phyloP scores from a whole-genome alignment of 202 grass and related monocot species.

The Carex arenaria region DNA sequence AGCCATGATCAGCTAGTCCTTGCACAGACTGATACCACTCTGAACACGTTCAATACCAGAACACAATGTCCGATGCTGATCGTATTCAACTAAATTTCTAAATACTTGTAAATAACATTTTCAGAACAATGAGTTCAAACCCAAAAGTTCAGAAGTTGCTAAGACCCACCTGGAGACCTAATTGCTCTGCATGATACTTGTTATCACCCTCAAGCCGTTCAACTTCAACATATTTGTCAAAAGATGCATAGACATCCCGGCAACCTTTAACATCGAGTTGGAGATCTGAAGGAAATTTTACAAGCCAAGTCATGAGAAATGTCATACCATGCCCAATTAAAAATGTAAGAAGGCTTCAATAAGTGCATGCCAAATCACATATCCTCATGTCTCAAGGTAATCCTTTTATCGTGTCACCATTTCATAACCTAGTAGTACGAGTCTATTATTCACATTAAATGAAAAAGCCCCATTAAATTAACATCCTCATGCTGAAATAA shows the following conservation, averaged over 20 bases:
- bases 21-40: neutral
- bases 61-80: neutral
- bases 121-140: neutral
- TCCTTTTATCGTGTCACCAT: neutral
- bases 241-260: constrained; percentile 80
- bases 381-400: neutral
- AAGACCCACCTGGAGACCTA: constrained; percentile 79
- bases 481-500: neutral
- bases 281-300: constrained; percentile 44
- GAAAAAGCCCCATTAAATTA: neutral
- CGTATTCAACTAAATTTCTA: neutral
- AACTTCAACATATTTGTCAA: constrained; percentile 98
- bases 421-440: neutral
- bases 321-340: neutral
- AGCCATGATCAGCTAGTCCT: constrained; percentile 1
- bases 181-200: constrained; percentile 83
- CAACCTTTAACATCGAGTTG: constrained; percentile 97
- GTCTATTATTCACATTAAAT: neutral
- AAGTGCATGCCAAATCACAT: neutral
- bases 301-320: neutral
- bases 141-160: neutral
- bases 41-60: neutral
- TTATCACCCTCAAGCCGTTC: constrained; percentile 91
- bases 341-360: neutral
- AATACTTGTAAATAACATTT: neutral